These are phyloP conservation scores for Psilocybe azurescens DNA, from an alignment of 768 basidiomycete species.

Conservation along the genomic window DNA sequence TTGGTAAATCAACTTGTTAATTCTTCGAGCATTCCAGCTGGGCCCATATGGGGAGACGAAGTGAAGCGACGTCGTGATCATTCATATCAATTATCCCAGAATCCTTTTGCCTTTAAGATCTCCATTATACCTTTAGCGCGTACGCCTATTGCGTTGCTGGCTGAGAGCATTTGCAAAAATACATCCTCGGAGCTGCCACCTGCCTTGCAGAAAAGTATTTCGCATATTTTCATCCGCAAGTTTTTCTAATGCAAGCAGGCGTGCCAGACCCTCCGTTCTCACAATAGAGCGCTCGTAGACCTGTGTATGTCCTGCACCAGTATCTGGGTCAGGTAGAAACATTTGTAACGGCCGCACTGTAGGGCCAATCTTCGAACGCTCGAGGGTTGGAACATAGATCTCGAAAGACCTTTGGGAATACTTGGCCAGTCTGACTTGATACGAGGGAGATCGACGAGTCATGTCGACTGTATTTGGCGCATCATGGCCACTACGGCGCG, in stretches of 20 bases:
- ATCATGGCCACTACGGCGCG: slow-evolving; percentile 65
- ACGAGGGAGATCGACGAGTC: no score
- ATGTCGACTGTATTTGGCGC: slow-evolving; percentile 43
- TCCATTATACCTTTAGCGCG: slow-evolving; percentile 51
- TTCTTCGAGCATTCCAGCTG: slow-evolving; percentile 60
- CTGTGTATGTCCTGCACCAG: slow-evolving; percentile 29
- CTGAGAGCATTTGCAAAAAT: slow-evolving; percentile 17
- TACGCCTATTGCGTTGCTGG: slow-evolving; percentile 33
- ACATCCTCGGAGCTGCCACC: no score
- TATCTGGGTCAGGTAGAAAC: neutral
- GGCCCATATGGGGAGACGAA: slow-evolving; percentile 71
- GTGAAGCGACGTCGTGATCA: slow-evolving; percentile 58
- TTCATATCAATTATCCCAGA: slow-evolving; percentile 50
- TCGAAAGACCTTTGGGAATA: no score
- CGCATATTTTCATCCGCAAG: slow-evolving; percentile 30
- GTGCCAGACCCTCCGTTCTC: slow-evolving; percentile 62
- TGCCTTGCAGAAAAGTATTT: no score
- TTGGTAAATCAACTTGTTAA: slow-evolving; percentile 33
- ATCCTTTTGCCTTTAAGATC: slow-evolving; percentile 52
- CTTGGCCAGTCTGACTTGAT: no score
- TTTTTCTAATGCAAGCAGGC: slow-evolving; percentile 66
- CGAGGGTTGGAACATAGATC: no score
- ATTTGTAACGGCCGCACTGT: slow-evolving; percentile 42
- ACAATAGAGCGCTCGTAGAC: slow-evolving; percentile 65
- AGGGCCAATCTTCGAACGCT: slow-evolving; percentile 58